Percentiles rank a stretch among this genome's conserved stretches.
Evolutionary conservation across 2,329 filamentous ascomycete species (phyloP).

Genomic region (Ophiostoma tasmaniense): DNA sequence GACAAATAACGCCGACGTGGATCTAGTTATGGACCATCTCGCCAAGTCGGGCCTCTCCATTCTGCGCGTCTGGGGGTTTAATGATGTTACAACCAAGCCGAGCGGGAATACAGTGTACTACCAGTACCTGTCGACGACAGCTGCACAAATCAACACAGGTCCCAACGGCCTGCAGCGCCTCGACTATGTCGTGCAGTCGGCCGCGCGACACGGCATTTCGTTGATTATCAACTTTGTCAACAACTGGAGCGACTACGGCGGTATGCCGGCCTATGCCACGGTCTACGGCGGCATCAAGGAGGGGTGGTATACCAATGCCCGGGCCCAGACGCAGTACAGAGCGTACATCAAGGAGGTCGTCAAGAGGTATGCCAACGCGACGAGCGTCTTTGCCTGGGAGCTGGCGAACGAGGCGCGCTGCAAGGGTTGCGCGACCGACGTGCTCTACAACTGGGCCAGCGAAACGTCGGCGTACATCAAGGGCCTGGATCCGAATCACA

Average conservation of each 20-base stretch:
- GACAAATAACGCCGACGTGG: conserved; percentile 46
- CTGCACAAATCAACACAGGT: conserved; percentile 54
- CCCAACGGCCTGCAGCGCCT: conserved; percentile 46
- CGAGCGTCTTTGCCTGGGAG: conserved; percentile 45
- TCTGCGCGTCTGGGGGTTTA: conserved; percentile 42
- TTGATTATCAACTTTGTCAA: conserved; percentile 60
- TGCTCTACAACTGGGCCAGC: conserved; percentile 52
- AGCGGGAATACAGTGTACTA: conserved; percentile 37
- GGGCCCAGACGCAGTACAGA: conserved; percentile 43
- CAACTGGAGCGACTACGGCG: conserved; percentile 59
- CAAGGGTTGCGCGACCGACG: conserved; percentile 46
- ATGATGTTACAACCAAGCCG: conserved; percentile 42
- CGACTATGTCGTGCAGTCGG: conserved; percentile 48
- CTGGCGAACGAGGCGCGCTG: conserved; percentile 52
- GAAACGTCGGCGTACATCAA: conserved; percentile 53
- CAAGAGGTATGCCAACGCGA: conserved; percentile 36
- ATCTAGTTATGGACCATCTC: conserved; percentile 42
- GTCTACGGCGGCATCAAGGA: conserved; percentile 45
- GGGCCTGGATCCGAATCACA: conserved; percentile 48
- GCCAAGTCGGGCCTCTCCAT: conserved; percentile 45
- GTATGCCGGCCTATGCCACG: conserved; percentile 49
- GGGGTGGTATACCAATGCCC: conserved; percentile 44
- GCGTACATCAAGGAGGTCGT: conserved; percentile 24
- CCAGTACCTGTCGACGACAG: conserved; percentile 42
- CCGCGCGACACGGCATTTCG: conserved; percentile 52